phyloP scores from a whole-genome alignment of 2,329 filamentous ascomycete genomes.

The Tolypocladium ophioglossoides region DNA sequence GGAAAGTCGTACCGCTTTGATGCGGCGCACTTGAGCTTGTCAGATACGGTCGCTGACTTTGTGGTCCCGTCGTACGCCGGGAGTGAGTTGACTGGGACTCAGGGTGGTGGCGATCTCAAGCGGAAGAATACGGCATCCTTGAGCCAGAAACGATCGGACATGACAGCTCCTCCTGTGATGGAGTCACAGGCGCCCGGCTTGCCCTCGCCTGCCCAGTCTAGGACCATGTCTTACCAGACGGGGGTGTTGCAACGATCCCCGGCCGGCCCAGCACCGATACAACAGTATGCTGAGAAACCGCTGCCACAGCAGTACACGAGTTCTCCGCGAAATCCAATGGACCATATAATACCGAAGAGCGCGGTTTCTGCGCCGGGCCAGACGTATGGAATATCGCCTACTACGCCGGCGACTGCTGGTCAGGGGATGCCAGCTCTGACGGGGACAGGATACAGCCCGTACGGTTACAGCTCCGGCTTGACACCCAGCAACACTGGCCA shows the following conservation, averaged over 20 bases:
- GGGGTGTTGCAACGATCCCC: not conserved
- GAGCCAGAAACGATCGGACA: not conserved
- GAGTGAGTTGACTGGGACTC: conserved; percentile 36
- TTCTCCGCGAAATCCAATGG: not conserved
- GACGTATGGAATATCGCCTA: conserved; percentile 11
- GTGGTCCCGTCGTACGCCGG: conserved; percentile 43
- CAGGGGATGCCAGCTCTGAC: conserved; percentile 1
- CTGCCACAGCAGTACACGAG: not conserved
- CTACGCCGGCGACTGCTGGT: not conserved
- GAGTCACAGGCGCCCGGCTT: not conserved
- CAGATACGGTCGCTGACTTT: conserved; percentile 54
- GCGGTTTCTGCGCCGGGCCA: not conserved
- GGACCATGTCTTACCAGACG: not conserved
- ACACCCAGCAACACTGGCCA: conserved; percentile 15
- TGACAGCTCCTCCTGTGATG: not conserved
- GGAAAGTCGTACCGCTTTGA: conserved; percentile 57
- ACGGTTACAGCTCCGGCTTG: conserved; percentile 25
- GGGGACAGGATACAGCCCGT: conserved; percentile 14
- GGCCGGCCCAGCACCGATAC: not conserved
- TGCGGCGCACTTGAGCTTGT: conserved; percentile 61
- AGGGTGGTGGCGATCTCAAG: conserved; percentile 14
- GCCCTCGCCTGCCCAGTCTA: not conserved
- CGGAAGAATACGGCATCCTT: not conserved
- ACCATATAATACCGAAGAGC: not conserved
- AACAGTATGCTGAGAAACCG: not conserved